A percentile compares a stretch with the other conserved stretches of the same genome.
phyloP scores from a whole-genome alignment of 768 basidiomycete species.

The Trametes gibbosa region DNA sequence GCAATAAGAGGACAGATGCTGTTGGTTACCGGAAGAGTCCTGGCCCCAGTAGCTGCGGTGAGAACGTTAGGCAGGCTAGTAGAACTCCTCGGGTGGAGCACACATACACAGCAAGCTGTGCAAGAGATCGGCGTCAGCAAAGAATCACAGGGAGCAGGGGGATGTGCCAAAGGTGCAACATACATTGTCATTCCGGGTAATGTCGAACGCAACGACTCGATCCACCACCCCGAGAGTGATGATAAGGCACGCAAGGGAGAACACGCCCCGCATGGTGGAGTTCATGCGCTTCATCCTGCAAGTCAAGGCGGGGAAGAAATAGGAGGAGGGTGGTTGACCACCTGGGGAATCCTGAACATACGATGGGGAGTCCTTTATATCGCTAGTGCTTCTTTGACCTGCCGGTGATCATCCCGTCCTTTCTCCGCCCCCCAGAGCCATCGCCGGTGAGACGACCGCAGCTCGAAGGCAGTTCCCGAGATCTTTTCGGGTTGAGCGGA shows the following conservation, averaged over 20 bases:
- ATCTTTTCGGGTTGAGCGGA: slow-evolving; percentile 2
- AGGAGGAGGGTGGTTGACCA: slow-evolving; percentile 2
- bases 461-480: neutral
- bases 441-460: slow-evolving; percentile 6
- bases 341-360: neutral
- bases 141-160: neutral
- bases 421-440: slow-evolving; percentile 7
- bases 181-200: slow-evolving; percentile 16
- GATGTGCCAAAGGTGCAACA: neutral
- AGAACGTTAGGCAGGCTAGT: neutral
- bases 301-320: neutral
- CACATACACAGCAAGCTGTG: slow-evolving; percentile 28
- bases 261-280: neutral
- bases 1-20: slow-evolving; percentile 6
- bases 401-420: slow-evolving; percentile 15
- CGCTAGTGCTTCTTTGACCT: slow-evolving; percentile 2
- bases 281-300: slow-evolving; percentile 2
- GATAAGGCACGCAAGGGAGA: slow-evolving; percentile 5
- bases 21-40: slow-evolving; percentile 45
- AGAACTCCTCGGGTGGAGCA: slow-evolving; percentile 1
- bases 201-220: slow-evolving; percentile 15
- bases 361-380: slow-evolving; percentile 3
- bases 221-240: slow-evolving; percentile 10
- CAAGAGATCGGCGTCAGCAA: neutral
- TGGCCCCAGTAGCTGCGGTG: slow-evolving; percentile 49